Conservation (phyloP, 441 rosid species). For the Breynia disticha region DNA sequence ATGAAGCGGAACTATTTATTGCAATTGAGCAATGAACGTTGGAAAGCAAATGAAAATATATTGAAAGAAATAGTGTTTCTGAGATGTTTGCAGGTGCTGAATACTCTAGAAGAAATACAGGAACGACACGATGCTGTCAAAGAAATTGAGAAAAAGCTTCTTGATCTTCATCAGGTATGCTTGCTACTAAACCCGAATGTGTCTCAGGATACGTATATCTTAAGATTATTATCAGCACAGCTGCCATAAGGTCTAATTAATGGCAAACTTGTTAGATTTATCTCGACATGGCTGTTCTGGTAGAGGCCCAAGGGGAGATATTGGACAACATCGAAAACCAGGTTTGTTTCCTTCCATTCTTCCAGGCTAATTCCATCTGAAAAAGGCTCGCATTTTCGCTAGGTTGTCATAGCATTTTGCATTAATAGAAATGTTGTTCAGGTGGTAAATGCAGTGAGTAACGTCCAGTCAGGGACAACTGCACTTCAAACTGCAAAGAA, state of each 20-base stretch:
- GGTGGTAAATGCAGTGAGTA: constrained; percentile 78
- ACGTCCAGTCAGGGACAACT: constrained; percentile 56
- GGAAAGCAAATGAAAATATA: too few relatives aligned
- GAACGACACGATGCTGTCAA: constrained; percentile 91
- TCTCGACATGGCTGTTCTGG: constrained; percentile 89
- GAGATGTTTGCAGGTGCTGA: constrained; percentile 41
- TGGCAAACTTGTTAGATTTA: constrained; percentile 44
- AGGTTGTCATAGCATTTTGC: too few relatives aligned
- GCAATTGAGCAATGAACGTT: too few relatives aligned
- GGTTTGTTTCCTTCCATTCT: constrained; percentile 27
- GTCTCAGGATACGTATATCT: not conserved
- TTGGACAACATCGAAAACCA: constrained; percentile 81
- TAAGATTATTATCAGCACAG: too few relatives aligned
- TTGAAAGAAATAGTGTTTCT: not conserved
- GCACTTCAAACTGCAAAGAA: constrained; percentile 45
- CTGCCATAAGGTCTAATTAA: too few relatives aligned
- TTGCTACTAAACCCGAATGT: not conserved
- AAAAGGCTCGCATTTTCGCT: too few relatives aligned
- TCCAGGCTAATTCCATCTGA: not conserved
- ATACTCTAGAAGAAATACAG: constrained; percentile 83
- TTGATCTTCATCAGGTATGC: constrained; percentile 77
- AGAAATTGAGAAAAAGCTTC: constrained; percentile 88
- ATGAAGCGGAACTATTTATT: too few relatives aligned
- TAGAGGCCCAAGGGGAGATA: constrained; percentile 92
- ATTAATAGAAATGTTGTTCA: constrained; percentile 22